Evolutionary conservation across 2,329 filamentous ascomycete species (phyloP), one percentile per base, ranked within the genome.

Genomic region (Xylariaceae sp.): DNA sequence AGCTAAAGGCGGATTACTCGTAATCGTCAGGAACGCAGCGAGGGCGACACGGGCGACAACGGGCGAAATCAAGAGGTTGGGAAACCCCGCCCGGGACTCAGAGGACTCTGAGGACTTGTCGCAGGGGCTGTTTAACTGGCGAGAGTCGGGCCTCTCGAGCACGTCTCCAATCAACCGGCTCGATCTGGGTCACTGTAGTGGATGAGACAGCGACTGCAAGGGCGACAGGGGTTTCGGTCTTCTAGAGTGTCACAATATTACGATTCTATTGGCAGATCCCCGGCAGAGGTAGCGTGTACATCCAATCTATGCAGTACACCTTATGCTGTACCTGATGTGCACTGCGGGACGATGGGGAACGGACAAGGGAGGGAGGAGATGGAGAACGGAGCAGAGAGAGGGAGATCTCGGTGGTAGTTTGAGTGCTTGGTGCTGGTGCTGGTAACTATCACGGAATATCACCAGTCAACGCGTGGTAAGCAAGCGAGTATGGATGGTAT

Each of bases 1-100:
- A 55, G 37, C 41, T 45, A 18, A 6, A 34, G 18, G 18, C 23
- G 30, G 18, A 50, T 50, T 13, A 13, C 37, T 13, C 23, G 23
- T 30, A 30, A 30, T 30, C 23, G 47, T 23, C 51, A 58, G 58
- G 48, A n/a, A 41, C 37, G 23, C 23, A 30, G 23, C 23, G 23
- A 30, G 23, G 23, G 23, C 23, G 23, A 30, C 23, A 30, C 23
- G 23, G 23, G 23, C 23, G 23, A 30, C 37, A 41, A 45, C 10
- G 41, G 41, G 44, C 51, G 61, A 71, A 71, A 69, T 69, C 60
- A 61, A 71, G 68, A 69, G 68, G 68, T 61, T 69, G 68, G 68
- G 66, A 64, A 64, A 61, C 62, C 61, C 63, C 61, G 58, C 58
- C 56, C 56, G 52, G 61, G 45, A 30, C 23, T 30, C 23, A 30